Base-by-base conservation (phyloP, 768 basidiomycete species). In the Podaxis sp. region DNA sequence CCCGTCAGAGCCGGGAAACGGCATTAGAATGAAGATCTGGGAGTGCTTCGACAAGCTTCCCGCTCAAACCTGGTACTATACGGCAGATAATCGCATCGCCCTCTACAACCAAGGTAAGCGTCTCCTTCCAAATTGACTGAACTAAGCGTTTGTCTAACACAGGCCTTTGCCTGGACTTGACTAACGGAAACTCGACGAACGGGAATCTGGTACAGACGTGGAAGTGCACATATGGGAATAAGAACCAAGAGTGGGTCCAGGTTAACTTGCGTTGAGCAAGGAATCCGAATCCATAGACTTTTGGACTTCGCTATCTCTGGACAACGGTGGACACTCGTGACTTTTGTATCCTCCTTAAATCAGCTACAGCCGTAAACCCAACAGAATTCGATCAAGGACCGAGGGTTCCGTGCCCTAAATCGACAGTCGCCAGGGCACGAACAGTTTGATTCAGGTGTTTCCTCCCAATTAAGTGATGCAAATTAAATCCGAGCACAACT, bases 11-110 rank as follows among this genome's bases (percentile, higher is more conserved):
- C 62, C 58, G n/a, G 28, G 22, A 7, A 15, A 30, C 41, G 70
- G 69, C 8, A 63, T 66, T 37, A 56, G 56, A 8, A 61, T 68
- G 66, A 71, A 68, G 41, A 68, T 74, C 20, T 71, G 70, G 72
- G 20, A 69, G 28, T 74, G 65, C 54, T 71, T 66, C 48, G 58
- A 64, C 26, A 60, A 55, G 40, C 66, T 71, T 13, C 68, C 72
- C 13, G 69, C 64, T 20, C 72, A 74, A 55, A 52, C 61, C 4
- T 73, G 73, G 73, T 64, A 59, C 26, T 70, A 68, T 54, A 72
- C 71, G n/a, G 56, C 55, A 20, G 69, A 72, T 54, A 70, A 69
- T 51, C 68, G 69, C 20, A 66, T 73, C 41, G 66, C 67, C 4
- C 51, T 72, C 10, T 50, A 46, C 10, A 59, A 60, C 41, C 56